Conservation (phyloP, 352 stramenopile genomes). For the Phytophthora macrochlamydospora region DNA sequence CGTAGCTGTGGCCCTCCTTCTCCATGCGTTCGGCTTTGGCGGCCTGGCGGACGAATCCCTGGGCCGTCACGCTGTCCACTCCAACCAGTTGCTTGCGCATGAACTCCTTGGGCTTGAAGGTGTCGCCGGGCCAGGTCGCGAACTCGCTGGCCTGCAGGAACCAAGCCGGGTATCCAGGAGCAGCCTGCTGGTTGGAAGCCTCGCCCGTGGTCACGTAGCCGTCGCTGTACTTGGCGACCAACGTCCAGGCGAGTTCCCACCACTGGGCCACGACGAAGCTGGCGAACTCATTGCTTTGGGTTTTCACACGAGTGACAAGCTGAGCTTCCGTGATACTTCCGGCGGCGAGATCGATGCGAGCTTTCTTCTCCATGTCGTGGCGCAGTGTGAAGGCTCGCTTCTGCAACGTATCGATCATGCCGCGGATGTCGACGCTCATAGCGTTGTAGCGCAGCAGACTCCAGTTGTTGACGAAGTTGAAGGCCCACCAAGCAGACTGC, state of each 20-base stretch:
- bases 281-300: constrained; percentile 61
- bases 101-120: constrained; percentile 55
- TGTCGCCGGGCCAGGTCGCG: constrained; percentile 67
- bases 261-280: constrained; percentile 55
- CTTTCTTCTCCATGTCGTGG: constrained; percentile 19
- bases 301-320: constrained; percentile 35
- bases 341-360: background rate
- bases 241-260: constrained; percentile 68
- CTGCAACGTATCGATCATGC: constrained; percentile 45
- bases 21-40: constrained; percentile 7
- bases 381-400: constrained; percentile 39
- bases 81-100: constrained; percentile 51
- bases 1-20: constrained; percentile 8
- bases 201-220: constrained; percentile 78
- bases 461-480: constrained; percentile 91
- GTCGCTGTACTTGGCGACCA: constrained; percentile 77
- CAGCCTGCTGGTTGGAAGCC: constrained; percentile 39
- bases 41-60: constrained; percentile 32
- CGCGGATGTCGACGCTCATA: constrained; percentile 64
- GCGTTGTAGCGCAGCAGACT: constrained; percentile 75
- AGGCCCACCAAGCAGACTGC: constrained; percentile 82
- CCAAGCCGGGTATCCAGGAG: constrained; percentile 66
- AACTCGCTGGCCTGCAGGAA: constrained; percentile 68
- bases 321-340: constrained; percentile 7
- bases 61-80: constrained; percentile 28